A percentile compares a stretch with the other conserved stretches of the same genome.
phyloP scores from a whole-genome alignment of 345 rosid genomes.

The Murraya koenigii region DNA sequence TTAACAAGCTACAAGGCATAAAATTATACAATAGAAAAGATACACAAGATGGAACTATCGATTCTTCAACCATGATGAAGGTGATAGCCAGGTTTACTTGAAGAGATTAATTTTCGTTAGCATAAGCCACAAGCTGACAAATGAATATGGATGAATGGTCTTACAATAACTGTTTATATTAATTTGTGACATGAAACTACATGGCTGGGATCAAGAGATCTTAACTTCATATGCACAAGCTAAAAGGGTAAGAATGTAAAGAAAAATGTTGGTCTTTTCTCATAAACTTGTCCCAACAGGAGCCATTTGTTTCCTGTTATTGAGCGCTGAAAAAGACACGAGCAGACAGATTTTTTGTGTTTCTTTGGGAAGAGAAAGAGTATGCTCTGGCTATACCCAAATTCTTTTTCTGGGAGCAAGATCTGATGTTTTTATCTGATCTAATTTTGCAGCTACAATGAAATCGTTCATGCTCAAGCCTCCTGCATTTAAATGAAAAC shows the following conservation, averaged over 20 bases:
- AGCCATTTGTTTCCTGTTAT: neutral
- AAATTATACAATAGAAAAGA: too few species aligned
- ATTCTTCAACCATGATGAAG: neutral
- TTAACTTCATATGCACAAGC: neutral
- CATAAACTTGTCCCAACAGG: neutral
- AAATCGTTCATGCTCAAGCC: constrained; percentile 91
- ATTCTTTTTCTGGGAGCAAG: constrained; percentile 69
- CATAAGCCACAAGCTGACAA: constrained; percentile 5
- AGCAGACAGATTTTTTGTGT: neutral
- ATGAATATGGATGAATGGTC: neutral
- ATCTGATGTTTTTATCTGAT: constrained; percentile 81
- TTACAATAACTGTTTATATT: neutral
- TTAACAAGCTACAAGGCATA: too few species aligned
- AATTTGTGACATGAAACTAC: neutral
- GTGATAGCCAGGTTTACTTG: neutral
- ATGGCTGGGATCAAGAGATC: neutral
- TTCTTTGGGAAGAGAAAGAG: neutral
- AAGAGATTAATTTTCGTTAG: neutral
- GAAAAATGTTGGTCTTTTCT: neutral
- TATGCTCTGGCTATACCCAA: constrained; percentile 56
- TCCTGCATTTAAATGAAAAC: constrained; percentile 44
- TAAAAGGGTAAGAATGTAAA: neutral
- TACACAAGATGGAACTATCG: too few species aligned
- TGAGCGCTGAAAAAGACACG: neutral
- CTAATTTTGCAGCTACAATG: constrained; percentile 85